Evolutionary conservation across 106 monocot genomes (phyloP), one percentile per base, ranked within the genome.

Genomic region (Dendrobium catenatum): DNA sequence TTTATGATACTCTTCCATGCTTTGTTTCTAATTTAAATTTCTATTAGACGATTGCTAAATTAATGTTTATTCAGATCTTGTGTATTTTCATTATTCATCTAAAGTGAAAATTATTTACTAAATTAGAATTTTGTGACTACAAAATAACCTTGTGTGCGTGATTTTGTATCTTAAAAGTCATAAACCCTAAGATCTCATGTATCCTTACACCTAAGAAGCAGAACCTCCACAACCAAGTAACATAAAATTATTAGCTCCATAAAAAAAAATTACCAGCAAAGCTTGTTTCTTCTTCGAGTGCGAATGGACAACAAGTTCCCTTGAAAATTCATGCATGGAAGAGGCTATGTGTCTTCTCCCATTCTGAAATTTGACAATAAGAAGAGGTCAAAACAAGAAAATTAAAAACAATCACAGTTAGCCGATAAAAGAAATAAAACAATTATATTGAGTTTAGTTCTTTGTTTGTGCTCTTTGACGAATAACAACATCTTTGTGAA

Each of bases 231-330:
- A 13, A 16, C 2, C 70, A 33, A 70, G 11, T 13, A 70, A 70
- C 29, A 70, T 4, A 37, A 70, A 66, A 37, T 70, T 37, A 70
- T 9, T 33, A 61, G n/a, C 5, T 22, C 15, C 51, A 51, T 3
- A 15, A 51, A 51, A 51, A 61, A 20, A 16, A 19, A 56, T 7
- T 93, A 98, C 98, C 87, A 91, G 67, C 77, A 98, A 89, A 86
- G 82, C 89, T 88, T 91, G 92, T 75, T 98, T 98, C 89, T 89
- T 93, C 81, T 93, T 98, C 80, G 95, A 88, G 83, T 90, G 82
- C 82, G 85, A 85, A 80, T 98, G 81, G 76, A 98, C 98, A 84
- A 94, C 89, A 80, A 98, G 98, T 87, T 98, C 98, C 77, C 91
- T 91, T 80, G 98, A 98, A 41, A 93, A 95, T 82, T 94, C 93